These are phyloP conservation scores for Phytophthora sansomeana DNA, from an alignment of 352 stramenopile genomes.

Conservation along the genomic window DNA sequence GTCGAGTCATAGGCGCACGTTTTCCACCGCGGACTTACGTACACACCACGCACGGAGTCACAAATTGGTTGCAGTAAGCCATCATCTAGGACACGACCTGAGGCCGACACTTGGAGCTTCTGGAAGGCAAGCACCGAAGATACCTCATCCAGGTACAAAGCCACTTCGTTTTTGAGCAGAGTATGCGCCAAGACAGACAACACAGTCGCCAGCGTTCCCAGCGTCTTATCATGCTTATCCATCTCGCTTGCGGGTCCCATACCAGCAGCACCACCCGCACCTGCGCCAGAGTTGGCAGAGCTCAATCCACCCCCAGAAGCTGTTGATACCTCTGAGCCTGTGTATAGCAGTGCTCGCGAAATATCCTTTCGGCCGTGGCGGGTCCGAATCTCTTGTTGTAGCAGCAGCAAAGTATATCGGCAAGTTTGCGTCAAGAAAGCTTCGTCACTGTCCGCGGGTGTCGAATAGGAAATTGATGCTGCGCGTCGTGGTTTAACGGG, in stretches of 20 bases:
- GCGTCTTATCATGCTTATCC: conserved; percentile 50
- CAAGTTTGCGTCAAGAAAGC: conserved; percentile 73
- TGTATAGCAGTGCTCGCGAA: conserved; percentile 65
- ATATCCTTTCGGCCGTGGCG: conserved; percentile 81
- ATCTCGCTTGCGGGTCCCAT: conserved; percentile 36
- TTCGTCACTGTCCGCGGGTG: conserved; percentile 44
- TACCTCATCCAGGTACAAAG: conserved; percentile 72
- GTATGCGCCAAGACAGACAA: conserved; percentile 79
- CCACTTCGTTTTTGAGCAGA: conserved; percentile 81
- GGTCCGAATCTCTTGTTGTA: conserved; percentile 85
- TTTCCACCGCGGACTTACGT: conserved; percentile 83
- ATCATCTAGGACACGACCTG: conserved; percentile 78
- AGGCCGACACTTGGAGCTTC: conserved; percentile 59
- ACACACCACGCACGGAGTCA: conserved; percentile 84
- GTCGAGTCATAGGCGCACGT: conserved; percentile 81
- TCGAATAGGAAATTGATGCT: conserved; percentile 38
- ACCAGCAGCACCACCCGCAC: conserved; percentile 24
- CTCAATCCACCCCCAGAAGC: conserved; percentile 21
- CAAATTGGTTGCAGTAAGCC: conserved; percentile 83
- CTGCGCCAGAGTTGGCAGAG: conserved; percentile 10
- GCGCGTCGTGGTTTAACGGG: conserved; percentile 33
- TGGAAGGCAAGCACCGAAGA: conserved; percentile 73
- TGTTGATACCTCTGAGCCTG: conserved; percentile 33
- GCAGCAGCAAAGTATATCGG: conserved; percentile 69
- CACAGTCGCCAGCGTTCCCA: conserved; percentile 63